These are phyloP conservation scores for Tremella mesenterica DNA, from an alignment of 768 basidiomycete genomes.

Conservation along the genomic window DNA sequence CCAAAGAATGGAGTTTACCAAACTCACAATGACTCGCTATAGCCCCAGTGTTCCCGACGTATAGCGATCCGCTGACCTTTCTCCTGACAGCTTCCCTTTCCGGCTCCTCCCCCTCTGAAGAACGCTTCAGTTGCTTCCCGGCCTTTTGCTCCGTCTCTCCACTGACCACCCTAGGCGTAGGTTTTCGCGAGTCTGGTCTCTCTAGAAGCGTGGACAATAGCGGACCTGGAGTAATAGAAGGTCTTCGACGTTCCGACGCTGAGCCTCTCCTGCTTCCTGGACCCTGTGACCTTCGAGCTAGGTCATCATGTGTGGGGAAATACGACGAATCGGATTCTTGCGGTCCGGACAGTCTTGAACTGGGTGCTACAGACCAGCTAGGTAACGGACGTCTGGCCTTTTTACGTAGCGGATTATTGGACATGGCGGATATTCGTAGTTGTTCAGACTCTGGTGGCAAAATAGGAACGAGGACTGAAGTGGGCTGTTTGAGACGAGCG, in stretches of 20 bases:
- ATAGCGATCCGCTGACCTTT: constrained; percentile 26
- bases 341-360: constrained; percentile 8
- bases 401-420: constrained; percentile 32
- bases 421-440: constrained; percentile 5
- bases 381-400: constrained; percentile 19
- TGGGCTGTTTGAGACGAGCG: constrained; percentile 13
- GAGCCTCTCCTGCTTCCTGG: constrained; percentile 11
- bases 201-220: background rate
- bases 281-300: constrained; percentile 5
- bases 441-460: constrained; percentile 19
- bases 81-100: constrained; percentile 17
- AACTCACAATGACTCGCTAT: constrained; percentile 40
- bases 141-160: constrained; percentile 4
- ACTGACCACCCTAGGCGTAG: constrained; percentile 3
- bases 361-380: constrained; percentile 29
- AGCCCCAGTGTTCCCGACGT: constrained; percentile 26
- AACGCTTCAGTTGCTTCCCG: constrained; percentile 6
- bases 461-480: constrained; percentile 20
- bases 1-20: background rate
- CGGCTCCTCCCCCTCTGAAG: constrained; percentile 11
- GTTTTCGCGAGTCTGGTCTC: background rate
- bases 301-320: constrained; percentile 21
- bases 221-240: constrained; percentile 12
- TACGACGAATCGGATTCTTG: constrained; percentile 27
- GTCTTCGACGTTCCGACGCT: background rate